phyloP scores from a whole-genome alignment of 2,329 filamentous ascomycete genomes.

The Sporothrix dimorphospora region DNA sequence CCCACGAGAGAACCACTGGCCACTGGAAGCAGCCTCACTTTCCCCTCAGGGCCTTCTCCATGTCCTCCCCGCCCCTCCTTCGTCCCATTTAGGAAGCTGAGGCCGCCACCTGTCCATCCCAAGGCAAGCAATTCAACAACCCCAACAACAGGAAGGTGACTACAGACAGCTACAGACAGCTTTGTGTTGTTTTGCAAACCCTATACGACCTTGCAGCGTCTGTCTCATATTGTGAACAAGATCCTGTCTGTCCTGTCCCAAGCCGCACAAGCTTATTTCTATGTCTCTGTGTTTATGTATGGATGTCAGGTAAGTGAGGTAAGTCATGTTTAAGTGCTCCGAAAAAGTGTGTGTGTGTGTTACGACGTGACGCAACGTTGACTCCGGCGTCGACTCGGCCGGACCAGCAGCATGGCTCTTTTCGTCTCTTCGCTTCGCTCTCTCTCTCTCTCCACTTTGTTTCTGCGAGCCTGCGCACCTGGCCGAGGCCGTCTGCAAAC shows the following conservation, averaged over 20 bases:
- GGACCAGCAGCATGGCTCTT: not conserved
- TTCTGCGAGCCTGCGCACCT: not conserved
- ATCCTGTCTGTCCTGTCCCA: not conserved
- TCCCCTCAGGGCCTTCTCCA: too few relatives aligned
- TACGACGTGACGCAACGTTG: slow-evolving; percentile 23
- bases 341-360: not conserved
- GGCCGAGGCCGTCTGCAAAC: not conserved
- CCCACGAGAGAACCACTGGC: not conserved
- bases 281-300: not conserved
- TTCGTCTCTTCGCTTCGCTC: not conserved
- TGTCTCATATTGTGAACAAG: not conserved
- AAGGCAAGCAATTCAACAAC: too few relatives aligned
- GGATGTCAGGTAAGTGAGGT: not conserved
- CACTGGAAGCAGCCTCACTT: too few relatives aligned
- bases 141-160: not conserved
- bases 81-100: not conserved
- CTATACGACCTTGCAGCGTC: not conserved
- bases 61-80: too few relatives aligned
- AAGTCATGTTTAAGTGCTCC: not conserved
- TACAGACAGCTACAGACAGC: not conserved
- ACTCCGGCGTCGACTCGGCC: slow-evolving; percentile 23
- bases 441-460: not conserved
- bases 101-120: too few relatives aligned
- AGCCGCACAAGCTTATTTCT: not conserved
- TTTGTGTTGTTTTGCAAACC: not conserved